Evolutionary conservation across 2,329 filamentous ascomycete species (phyloP).

Genomic region (Talaromyces sp.): DNA sequence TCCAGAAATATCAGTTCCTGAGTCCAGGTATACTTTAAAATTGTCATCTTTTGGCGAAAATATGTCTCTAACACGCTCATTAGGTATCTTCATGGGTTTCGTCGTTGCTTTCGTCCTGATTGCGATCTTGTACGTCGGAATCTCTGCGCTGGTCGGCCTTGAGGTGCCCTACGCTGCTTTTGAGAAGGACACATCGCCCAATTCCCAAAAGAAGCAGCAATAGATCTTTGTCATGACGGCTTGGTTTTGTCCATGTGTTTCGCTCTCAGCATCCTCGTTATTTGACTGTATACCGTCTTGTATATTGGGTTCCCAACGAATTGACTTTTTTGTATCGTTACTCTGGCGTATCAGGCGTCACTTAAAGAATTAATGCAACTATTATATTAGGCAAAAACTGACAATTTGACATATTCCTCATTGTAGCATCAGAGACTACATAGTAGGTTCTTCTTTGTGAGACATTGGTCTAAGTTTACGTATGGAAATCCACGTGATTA

Average conservation of each 20-base stretch:
- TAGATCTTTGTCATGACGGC: slow-evolving; percentile 25
- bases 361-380: background rate
- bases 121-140: slow-evolving; percentile 72
- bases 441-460: background rate
- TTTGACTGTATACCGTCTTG: background rate
- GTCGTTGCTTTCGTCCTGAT: slow-evolving; percentile 68
- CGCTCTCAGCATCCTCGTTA: background rate
- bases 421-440: background rate
- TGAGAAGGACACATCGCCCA: slow-evolving; percentile 91
- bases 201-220: slow-evolving; percentile 78
- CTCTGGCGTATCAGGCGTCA: background rate
- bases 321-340: slow-evolving; percentile 5
- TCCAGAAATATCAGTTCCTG: slow-evolving; percentile 93
- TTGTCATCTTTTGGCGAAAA: background rate
- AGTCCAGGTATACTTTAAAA: slow-evolving; percentile 64
- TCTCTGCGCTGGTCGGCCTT: slow-evolving; percentile 73
- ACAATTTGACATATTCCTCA: too few relatives aligned
- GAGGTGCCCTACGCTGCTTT: slow-evolving; percentile 93
- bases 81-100: slow-evolving; percentile 82
- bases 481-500: slow-evolving; percentile 7
- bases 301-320: slow-evolving; percentile 4
- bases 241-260: background rate
- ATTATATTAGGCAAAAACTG: background rate
- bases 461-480: background rate
- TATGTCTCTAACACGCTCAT: slow-evolving; percentile 8